phyloP scores from a whole-genome alignment of 805 yeast genomes.

The Ogataea corticis region DNA sequence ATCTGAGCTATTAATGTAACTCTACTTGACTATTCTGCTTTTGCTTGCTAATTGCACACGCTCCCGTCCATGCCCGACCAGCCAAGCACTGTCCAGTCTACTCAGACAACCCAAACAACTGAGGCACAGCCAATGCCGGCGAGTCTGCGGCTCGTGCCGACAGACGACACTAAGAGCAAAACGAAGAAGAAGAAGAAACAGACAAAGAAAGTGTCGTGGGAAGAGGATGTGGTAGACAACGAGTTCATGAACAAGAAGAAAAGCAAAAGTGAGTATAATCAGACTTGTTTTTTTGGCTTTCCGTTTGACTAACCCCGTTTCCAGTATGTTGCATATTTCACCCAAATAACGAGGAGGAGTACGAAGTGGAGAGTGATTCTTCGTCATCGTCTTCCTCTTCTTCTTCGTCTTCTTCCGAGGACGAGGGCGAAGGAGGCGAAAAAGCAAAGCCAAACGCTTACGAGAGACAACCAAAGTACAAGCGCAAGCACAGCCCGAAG shows the following conservation, averaged over 20 bases:
- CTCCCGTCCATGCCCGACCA: background rate
- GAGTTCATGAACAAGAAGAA: conserved; percentile 87
- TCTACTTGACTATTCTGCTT: too few relatives aligned
- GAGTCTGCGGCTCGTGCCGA: conserved; percentile 19
- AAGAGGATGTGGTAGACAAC: conserved; percentile 84
- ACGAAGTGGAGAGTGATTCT: conserved; percentile 26
- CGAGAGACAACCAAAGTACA: conserved; percentile 78
- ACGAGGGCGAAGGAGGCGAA: conserved; percentile 11
- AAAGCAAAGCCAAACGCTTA: conserved; percentile 70
- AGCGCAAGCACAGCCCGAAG: conserved; percentile 20
- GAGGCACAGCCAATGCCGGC: conserved; percentile 21
- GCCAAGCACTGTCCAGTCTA: background rate
- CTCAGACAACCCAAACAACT: conserved; percentile 2
- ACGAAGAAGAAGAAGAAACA: conserved; percentile 15
- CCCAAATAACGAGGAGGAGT: conserved; percentile 61
- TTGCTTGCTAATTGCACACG: too few relatives aligned
- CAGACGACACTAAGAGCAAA: conserved; percentile 11
- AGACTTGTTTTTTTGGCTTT: too few relatives aligned
- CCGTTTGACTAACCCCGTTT: background rate
- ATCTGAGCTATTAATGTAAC: too few relatives aligned
- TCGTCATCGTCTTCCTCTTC: conserved; percentile 15
- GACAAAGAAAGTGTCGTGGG: conserved; percentile 72
- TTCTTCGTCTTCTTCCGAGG: conserved; percentile 25
- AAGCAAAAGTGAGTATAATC: conserved; percentile 56
- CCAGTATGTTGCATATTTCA: conserved; percentile 79